Evolutionary conservation across 495 filamentous ascomycete genomes (phyloP).

Genomic region (Penicillium daleae): DNA sequence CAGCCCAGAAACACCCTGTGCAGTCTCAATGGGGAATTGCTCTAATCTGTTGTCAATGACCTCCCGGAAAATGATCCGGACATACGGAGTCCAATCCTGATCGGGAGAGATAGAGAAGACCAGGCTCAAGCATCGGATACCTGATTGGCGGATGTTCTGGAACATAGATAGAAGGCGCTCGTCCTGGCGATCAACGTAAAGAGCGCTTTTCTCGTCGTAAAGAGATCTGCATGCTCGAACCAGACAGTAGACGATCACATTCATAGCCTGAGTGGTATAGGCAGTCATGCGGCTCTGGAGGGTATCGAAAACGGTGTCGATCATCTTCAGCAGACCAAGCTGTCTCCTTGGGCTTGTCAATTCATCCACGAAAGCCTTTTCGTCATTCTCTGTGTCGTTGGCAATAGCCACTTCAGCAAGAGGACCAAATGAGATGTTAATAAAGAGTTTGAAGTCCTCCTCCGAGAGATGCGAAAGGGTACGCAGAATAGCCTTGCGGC

Average conservation of each 20-base stretch:
- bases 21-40: slow-evolving; percentile 82
- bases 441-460: slow-evolving; percentile 73
- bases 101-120: slow-evolving; percentile 70
- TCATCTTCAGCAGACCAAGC: slow-evolving; percentile 85
- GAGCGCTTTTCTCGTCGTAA: slow-evolving; percentile 37
- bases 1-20: slow-evolving; percentile 82
- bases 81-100: slow-evolving; percentile 72
- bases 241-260: slow-evolving; percentile 78
- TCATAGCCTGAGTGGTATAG: slow-evolving; percentile 65
- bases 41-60: slow-evolving; percentile 75
- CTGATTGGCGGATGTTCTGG: slow-evolving; percentile 71
- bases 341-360: slow-evolving; percentile 72
- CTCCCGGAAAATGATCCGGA: slow-evolving; percentile 69
- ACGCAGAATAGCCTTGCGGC: slow-evolving; percentile 66
- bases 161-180: slow-evolving; percentile 58
- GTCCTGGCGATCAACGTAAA: slow-evolving; percentile 45
- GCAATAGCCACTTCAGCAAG: slow-evolving; percentile 62
- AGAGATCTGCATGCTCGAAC: slow-evolving; percentile 68
- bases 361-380: slow-evolving; percentile 54
- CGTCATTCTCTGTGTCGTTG: slow-evolving; percentile 53
- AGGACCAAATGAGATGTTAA: slow-evolving; percentile 78
- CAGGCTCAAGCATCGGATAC: slow-evolving; percentile 76
- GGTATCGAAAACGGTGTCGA: slow-evolving; percentile 83
- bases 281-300: slow-evolving; percentile 69
- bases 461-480: slow-evolving; percentile 62